Evolutionary conservation across 2,329 filamentous ascomycete species (phyloP), one percentile per base, ranked within the genome.

Genomic region (Paramyrothecium sp.): DNA sequence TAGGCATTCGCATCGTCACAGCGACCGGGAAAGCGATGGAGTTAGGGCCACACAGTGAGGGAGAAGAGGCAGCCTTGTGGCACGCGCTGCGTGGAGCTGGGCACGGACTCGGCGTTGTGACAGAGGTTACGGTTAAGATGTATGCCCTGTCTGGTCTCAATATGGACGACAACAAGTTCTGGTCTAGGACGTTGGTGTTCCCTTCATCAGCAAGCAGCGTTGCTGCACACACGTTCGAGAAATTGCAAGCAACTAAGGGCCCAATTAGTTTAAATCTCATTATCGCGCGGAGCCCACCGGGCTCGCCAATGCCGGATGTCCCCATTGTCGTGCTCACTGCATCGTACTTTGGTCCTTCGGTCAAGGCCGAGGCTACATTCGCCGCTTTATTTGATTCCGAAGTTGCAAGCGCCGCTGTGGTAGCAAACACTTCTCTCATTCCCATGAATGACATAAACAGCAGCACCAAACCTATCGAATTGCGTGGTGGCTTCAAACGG

Each of bases 51-150:
- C 21, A 57, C 2, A 57, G 62, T 0, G 58, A 55, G 0, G 63
- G 58, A 1, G 65, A 66, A 2, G 68, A 73, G 2, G 60, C 61
- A 8, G 56, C 56, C 1, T 58, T 75, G 0, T 75, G 71, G 59
- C 58, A 70, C 11, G 62, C 63, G 2, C 60, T 75, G 1, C 63
- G 71, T 17, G 73, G 73, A 2, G 71, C 67, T 7, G 73, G 73
- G 1, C 69, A 71, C 21, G 73, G 73, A 0, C 54, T 75, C 0
- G 67, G 70, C 2, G 63, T 73, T 5, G 62, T 75, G 11, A 69
- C 67, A 0, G 60, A 66, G n/a, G 33, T 69, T 0, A 72, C 63
- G 0, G 60, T 73, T 10, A 56, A 56, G 0, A 61, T 55, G 0
- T 71, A 65, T 19, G 61, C 62, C 5, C 57, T 75, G 0, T 56